A percentile compares a stretch with the other conserved stretches of the same genome.
phyloP scores from a whole-genome alignment of 179 eudicot genomes.

The Camellia oleifera region DNA sequence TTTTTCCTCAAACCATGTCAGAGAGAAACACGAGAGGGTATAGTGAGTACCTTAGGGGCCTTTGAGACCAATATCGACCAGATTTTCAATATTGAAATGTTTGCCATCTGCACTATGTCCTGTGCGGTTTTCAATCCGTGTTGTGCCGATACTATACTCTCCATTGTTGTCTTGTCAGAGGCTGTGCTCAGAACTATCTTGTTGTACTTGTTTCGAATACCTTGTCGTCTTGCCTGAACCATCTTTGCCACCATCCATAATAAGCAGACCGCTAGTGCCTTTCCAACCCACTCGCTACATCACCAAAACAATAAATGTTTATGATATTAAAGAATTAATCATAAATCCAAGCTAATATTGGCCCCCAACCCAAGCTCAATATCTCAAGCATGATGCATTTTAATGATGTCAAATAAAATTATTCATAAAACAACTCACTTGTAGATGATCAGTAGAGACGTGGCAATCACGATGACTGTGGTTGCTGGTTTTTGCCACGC shows the following conservation, averaged over 20 bases:
- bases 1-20: neutral
- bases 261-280: conserved; percentile 57
- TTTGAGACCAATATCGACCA: conserved; percentile 58
- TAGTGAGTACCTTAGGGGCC: conserved; percentile 67
- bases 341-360: no score
- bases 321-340: neutral
- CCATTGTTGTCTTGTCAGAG: conserved; percentile 67
- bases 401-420: neutral
- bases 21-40: neutral
- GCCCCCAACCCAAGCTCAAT: no score
- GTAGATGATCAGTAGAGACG: conserved; percentile 58
- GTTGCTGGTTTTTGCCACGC: conserved; percentile 66
- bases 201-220: conserved; percentile 30
- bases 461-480: conserved; percentile 36
- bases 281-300: conserved; percentile 81
- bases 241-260: conserved; percentile 57
- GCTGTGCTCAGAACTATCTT: conserved; percentile 63
- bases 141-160: conserved; percentile 85
- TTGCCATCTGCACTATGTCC: conserved; percentile 56
- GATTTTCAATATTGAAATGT: conserved; percentile 65
- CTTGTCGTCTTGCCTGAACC: conserved; percentile 36
- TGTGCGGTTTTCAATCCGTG: conserved; percentile 57
- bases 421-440: conserved; percentile 40
- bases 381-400: neutral
- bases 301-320: neutral